phyloP scores from a whole-genome alignment of 352 stramenopile genomes.

The Phytopythium oedochilum region DNA sequence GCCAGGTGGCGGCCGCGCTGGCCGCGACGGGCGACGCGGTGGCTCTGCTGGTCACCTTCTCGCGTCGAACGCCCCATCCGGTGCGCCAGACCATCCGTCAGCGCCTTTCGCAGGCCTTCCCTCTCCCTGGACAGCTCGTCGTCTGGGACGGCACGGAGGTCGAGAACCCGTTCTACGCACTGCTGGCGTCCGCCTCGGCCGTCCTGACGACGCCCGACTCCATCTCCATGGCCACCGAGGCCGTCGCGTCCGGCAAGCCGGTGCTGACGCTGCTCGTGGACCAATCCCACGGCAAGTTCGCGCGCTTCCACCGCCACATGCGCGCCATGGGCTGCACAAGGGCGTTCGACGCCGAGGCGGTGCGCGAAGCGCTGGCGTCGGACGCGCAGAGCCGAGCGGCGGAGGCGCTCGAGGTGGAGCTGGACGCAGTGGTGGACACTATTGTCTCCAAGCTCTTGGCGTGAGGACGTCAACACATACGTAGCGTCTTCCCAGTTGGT shows the following conservation, averaged over 20 bases:
- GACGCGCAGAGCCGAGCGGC: background rate
- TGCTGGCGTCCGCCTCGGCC: slow-evolving; percentile 39
- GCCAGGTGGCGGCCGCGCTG: slow-evolving; percentile 22
- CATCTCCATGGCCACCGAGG: slow-evolving; percentile 80
- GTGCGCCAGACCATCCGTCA: slow-evolving; percentile 31
- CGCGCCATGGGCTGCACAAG: slow-evolving; percentile 20
- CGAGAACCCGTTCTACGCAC: slow-evolving; percentile 57
- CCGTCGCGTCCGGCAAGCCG: slow-evolving; percentile 43
- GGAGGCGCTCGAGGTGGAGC: slow-evolving; percentile 34
- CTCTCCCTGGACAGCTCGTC: slow-evolving; percentile 23
- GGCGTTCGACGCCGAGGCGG: slow-evolving; percentile 16
- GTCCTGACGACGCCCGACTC: slow-evolving; percentile 76
- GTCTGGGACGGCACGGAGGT: slow-evolving; percentile 45
- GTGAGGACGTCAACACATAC: no score
- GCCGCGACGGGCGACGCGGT: slow-evolving; percentile 10
- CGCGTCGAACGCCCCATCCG: slow-evolving; percentile 42
- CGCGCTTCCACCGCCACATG: slow-evolving; percentile 42
- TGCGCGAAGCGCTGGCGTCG: slow-evolving; percentile 5
- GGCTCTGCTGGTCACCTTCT: slow-evolving; percentile 65
- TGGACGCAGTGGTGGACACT: slow-evolving; percentile 21
- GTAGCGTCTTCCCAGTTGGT: no score
- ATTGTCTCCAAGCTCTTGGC: slow-evolving; percentile 4
- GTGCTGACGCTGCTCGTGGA: slow-evolving; percentile 49
- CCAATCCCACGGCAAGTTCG: slow-evolving; percentile 43
- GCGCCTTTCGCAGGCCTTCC: slow-evolving; percentile 13